A percentile compares a stretch with the other conserved stretches of the same genome.
Conservation (phyloP, 2,329 filamentous ascomycete genomes). For the Cyanodermella asteris region DNA sequence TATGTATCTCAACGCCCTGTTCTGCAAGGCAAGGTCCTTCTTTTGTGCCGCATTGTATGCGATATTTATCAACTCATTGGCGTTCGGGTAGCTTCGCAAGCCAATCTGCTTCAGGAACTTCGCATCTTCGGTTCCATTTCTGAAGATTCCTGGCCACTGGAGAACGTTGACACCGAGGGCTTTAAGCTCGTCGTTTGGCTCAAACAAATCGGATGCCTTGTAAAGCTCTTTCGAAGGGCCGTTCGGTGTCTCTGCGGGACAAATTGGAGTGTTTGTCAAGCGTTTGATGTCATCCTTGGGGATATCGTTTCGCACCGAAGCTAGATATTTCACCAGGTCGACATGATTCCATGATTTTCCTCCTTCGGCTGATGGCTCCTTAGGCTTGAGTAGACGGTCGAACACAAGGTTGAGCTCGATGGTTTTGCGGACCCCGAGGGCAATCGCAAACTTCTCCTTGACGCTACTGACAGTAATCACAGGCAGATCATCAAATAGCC, state of each 20-base stretch:
- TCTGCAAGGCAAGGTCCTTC: constrained; percentile 32
- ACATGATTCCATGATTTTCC: constrained; percentile 63
- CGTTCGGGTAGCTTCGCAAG: constrained; percentile 47
- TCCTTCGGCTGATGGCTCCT: constrained; percentile 4
- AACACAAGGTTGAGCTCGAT: constrained; percentile 90
- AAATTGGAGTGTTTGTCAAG: constrained; percentile 57
- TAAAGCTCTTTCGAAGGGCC: constrained; percentile 34
- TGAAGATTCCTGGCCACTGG: constrained; percentile 60
- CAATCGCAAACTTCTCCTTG: constrained; percentile 72
- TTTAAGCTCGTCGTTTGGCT: constrained; percentile 50
- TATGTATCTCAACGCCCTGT: constrained; percentile 59
- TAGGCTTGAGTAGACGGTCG: constrained; percentile 49
- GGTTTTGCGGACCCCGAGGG: constrained; percentile 66
- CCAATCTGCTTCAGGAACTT: constrained; percentile 54
- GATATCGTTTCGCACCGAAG: constrained; percentile 77
- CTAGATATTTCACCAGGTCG: constrained; percentile 81
- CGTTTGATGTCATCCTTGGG: constrained; percentile 60
- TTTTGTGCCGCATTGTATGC: constrained; percentile 41
- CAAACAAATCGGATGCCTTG: constrained; percentile 58
- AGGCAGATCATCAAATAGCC: constrained; percentile 82
- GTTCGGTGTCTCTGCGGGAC: constrained; percentile 45
- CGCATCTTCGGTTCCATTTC: constrained; percentile 45
- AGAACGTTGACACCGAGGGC: constrained; percentile 52
- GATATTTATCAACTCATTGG: constrained; percentile 53
- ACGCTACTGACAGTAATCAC: constrained; percentile 56